Base-by-base conservation (phyloP, 2,329 filamentous ascomycete species). In the Falciphora oryzae region DNA sequence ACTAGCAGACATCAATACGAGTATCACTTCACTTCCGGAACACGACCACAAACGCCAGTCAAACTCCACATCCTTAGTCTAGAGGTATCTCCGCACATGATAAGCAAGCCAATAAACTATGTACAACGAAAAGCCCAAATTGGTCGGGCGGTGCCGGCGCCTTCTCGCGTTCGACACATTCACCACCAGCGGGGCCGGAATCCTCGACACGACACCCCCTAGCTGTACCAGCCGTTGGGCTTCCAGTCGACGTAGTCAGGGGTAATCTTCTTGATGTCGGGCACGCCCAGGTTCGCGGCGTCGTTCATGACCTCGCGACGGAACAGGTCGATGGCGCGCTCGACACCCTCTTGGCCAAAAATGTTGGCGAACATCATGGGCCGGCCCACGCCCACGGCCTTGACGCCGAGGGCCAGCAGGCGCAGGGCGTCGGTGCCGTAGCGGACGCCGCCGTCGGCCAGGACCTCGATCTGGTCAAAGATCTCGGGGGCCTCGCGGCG, bases 281-380 rank as follows among this genome's bases (percentile, higher is more conserved):
- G 67, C 6, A 79, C 74, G 63, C 78, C 78, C n/a, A 80, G 69
- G 72, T 80, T 80, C 14, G 74, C 77, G 16, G 76, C 77, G 65
- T 80, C 78, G 64, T 78, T 74, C 44, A 74, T 71, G 64, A 85
- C 73, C 75, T 85, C 83, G 65, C 78, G 74, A 75, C 81, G 83
- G 68, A 85, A 72, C 14, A 85, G 75, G 11, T 72, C 58, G 59
- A 78, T 73, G 35, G 72, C 78, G 72, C 76, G 78, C 69, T 76
- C 72, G 2, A 85, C 79, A 59, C 83, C 83, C 10, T 78, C 76
- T 60, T 75, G 71, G 7, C 83, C 83, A 66, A 78, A 85, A 59
- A 82, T 71, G 72, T 84, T 85, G 67, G 80, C 74, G 69, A 77
- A 85, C 81, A 84, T 83, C 67, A 81, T 79, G 13, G 81, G 78